These are phyloP conservation scores for Fusarium floridanum DNA, from an alignment of 2,329 filamentous ascomycete species.

Conservation along the genomic window DNA sequence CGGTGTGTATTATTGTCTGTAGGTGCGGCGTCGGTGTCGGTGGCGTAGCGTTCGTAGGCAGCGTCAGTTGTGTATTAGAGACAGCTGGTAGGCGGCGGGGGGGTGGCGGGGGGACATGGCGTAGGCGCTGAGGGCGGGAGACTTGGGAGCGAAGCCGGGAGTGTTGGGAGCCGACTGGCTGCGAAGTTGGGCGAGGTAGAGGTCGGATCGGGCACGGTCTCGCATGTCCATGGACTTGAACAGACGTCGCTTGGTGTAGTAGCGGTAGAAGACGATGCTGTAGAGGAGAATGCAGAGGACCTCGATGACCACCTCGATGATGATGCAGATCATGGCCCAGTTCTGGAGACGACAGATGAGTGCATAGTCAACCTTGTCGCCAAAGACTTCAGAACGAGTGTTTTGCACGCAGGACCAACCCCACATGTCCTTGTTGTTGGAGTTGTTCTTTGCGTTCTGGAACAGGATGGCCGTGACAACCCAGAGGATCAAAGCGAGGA, in stretches of 20 bases:
- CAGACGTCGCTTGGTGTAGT: constrained; percentile 95
- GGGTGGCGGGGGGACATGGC: constrained; percentile 73
- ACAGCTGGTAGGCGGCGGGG: constrained; percentile 67
- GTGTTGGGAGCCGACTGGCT: constrained; percentile 95
- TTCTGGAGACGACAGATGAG: constrained; percentile 93
- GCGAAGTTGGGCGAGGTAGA: constrained; percentile 90
- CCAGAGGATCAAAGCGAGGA: constrained; percentile 94
- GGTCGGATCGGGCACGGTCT: constrained; percentile 92
- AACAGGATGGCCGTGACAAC: constrained; percentile 85
- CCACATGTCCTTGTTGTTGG: constrained; percentile 90
- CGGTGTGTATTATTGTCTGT: too few species aligned
- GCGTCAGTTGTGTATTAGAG: too few species aligned
- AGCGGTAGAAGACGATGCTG: constrained; percentile 94
- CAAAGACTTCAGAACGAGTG: constrained; percentile 80
- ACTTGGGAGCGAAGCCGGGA: constrained; percentile 84
- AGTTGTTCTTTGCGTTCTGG: constrained; percentile 79
- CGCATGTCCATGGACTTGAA: constrained; percentile 97
- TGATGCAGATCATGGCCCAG: constrained; percentile 95
- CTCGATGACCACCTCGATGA: constrained; percentile 96
- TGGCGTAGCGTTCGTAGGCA: too few species aligned
- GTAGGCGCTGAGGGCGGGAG: constrained; percentile 58
- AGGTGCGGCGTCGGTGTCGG: too few species aligned
- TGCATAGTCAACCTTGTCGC: constrained; percentile 85
- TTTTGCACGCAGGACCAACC: constrained; percentile 98
- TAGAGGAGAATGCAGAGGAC: constrained; percentile 93